Evolutionary conservation across 2,329 filamentous ascomycete species (phyloP).

Genomic region (Ophiostoma piceae): DNA sequence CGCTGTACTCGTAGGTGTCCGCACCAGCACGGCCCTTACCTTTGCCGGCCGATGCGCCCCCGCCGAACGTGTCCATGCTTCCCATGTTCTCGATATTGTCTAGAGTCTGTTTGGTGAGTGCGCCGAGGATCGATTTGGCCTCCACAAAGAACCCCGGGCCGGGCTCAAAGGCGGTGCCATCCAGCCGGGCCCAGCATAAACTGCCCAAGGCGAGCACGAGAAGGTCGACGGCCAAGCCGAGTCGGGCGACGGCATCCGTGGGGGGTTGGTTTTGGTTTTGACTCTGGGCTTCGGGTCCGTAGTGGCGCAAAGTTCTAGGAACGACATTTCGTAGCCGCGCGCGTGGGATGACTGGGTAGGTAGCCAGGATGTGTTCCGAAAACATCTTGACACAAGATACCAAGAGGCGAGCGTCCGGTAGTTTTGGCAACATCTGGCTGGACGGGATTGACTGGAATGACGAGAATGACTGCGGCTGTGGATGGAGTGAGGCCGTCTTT

Average conservation of each 20-base stretch:
- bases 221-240: conserved; percentile 21
- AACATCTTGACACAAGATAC: conserved; percentile 20
- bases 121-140: background rate
- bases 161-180: conserved; percentile 16
- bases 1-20: background rate
- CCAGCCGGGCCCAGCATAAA: conserved; percentile 23
- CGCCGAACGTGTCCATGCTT: background rate
- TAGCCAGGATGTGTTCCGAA: conserved; percentile 20
- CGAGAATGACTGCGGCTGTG: background rate
- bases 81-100: background rate
- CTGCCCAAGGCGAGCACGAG: conserved; percentile 26
- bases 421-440: background rate
- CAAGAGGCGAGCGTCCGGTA: background rate
- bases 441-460: background rate
- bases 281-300: background rate
- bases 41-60: background rate
- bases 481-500: background rate
- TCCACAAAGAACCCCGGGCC: conserved; percentile 21
- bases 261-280: background rate
- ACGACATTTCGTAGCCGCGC: conserved; percentile 13
- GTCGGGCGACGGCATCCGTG: background rate
- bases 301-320: conserved; percentile 4
- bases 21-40: background rate
- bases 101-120: background rate
- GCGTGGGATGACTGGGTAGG: conserved; percentile 23